A percentile compares a stretch with the other conserved stretches of the same genome.
These are phyloP conservation scores for Trichoderma simmonsii DNA, from an alignment of 2,329 filamentous ascomycete species.

Conservation along the genomic window DNA sequence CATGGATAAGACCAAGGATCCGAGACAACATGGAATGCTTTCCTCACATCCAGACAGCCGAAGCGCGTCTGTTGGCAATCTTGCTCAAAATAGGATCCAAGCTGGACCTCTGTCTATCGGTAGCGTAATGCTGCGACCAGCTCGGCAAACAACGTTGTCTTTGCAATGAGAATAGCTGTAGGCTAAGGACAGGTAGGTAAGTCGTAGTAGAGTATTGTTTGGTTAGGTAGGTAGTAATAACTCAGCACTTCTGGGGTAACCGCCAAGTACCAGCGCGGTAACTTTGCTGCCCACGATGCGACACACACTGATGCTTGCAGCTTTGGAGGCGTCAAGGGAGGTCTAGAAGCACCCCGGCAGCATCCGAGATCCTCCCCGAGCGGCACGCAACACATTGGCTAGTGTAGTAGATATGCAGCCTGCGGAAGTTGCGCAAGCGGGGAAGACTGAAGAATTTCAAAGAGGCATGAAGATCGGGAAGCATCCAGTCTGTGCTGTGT, in stretches of 20 bases:
- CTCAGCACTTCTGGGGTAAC: background rate
- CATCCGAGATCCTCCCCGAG: slow-evolving; percentile 16
- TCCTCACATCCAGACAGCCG: background rate
- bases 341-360: slow-evolving; percentile 12
- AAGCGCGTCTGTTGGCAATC: background rate
- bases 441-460: background rate
- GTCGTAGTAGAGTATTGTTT: too few relatives aligned
- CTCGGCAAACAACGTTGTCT: background rate
- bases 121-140: background rate
- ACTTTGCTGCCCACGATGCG: background rate
- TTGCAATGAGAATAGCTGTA: background rate
- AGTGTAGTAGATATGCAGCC: background rate
- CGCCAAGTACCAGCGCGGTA: background rate
- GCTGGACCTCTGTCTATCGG: background rate
- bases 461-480: background rate
- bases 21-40: background rate
- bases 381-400: slow-evolving; percentile 5
- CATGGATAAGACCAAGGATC: background rate
- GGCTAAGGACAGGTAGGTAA: background rate
- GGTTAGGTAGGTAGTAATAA: background rate
- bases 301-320: background rate
- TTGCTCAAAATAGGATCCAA: background rate
- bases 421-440: slow-evolving; percentile 4
- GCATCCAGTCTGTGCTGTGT: background rate
- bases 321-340: background rate